Conservation (phyloP, 805 yeast species). For the Millerozyma acaciae region DNA sequence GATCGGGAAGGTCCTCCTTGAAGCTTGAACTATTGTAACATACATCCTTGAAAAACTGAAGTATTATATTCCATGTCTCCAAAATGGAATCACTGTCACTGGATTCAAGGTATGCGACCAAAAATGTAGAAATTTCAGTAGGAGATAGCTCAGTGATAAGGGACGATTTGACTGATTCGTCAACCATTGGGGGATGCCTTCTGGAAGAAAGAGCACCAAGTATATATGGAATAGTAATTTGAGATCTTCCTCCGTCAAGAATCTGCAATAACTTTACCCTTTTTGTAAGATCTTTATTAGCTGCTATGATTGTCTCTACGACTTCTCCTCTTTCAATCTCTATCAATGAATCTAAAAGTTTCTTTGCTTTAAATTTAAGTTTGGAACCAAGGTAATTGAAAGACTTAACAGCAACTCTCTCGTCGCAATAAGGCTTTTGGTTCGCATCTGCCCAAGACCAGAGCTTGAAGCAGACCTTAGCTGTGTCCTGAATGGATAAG, state of each 20-base stretch:
- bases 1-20: constrained; percentile 46
- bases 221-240: constrained; percentile 64
- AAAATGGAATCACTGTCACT: constrained; percentile 74
- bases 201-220: constrained; percentile 52
- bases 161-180: constrained; percentile 40
- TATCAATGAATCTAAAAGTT: constrained; percentile 60
- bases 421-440: constrained; percentile 9
- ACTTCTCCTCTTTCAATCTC: constrained; percentile 69
- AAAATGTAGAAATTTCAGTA: constrained; percentile 44
- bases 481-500: constrained; percentile 61
- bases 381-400: constrained; percentile 45
- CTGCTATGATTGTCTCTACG: constrained; percentile 57
- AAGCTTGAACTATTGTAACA: constrained; percentile 44
- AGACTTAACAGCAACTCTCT: constrained; percentile 20
- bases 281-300: constrained; percentile 17
- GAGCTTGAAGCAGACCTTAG: constrained; percentile 50
- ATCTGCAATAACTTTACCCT: constrained; percentile 64
- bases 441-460: constrained; percentile 68
- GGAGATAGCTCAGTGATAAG: constrained; percentile 46
- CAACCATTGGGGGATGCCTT: constrained; percentile 30
- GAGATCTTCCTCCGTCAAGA: constrained; percentile 80
- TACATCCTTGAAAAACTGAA: constrained; percentile 59
- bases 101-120: constrained; percentile 58
- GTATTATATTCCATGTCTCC: constrained; percentile 66
- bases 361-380: constrained; percentile 66